Conservation (phyloP, 1,139 yeast species). For the Ogataea hybrid region DNA sequence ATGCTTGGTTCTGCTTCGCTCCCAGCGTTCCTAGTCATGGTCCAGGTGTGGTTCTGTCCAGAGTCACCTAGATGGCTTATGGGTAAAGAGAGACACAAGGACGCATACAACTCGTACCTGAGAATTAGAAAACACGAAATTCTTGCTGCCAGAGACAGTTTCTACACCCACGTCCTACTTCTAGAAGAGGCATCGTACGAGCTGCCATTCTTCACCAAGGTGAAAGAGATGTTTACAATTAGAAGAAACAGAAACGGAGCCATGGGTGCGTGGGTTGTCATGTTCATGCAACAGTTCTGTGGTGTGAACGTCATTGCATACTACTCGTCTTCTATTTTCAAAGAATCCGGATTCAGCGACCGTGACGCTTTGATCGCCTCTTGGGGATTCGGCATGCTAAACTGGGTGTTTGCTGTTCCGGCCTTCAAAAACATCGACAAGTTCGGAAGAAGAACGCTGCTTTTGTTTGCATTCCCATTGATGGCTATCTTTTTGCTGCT, state of each 20-base stretch:
- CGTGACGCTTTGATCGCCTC: slow-evolving; percentile 71
- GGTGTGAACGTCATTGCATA: slow-evolving; percentile 89
- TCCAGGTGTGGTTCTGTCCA: slow-evolving; percentile 69
- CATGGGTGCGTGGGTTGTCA: slow-evolving; percentile 74
- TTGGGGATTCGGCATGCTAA: slow-evolving; percentile 83
- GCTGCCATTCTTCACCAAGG: slow-evolving; percentile 50
- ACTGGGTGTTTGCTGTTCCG: slow-evolving; percentile 79
- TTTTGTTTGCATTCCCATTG: slow-evolving; percentile 72
- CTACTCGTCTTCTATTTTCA: slow-evolving; percentile 72
- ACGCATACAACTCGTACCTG: slow-evolving; percentile 53
- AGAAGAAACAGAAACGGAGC: slow-evolving; percentile 85
- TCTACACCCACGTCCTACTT: slow-evolving; percentile 65
- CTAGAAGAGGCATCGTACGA: slow-evolving; percentile 60
- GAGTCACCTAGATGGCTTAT: slow-evolving; percentile 82
- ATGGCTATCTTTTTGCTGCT: slow-evolving; percentile 65
- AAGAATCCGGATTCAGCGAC: slow-evolving; percentile 61
- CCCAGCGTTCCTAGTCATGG: slow-evolving; percentile 64
- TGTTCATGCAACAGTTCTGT: slow-evolving; percentile 92
- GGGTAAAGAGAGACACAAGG: slow-evolving; percentile 58
- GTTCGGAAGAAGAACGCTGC: slow-evolving; percentile 71
- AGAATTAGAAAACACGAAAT: slow-evolving; percentile 50
- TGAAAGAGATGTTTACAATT: slow-evolving; percentile 57
- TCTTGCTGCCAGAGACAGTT: slow-evolving; percentile 73
- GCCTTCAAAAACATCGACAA: slow-evolving; percentile 81
- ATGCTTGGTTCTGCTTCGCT: slow-evolving; percentile 78